phyloP scores from a whole-genome alignment of 2,329 filamentous ascomycete species.

The Hymenoscyphus albidus region DNA sequence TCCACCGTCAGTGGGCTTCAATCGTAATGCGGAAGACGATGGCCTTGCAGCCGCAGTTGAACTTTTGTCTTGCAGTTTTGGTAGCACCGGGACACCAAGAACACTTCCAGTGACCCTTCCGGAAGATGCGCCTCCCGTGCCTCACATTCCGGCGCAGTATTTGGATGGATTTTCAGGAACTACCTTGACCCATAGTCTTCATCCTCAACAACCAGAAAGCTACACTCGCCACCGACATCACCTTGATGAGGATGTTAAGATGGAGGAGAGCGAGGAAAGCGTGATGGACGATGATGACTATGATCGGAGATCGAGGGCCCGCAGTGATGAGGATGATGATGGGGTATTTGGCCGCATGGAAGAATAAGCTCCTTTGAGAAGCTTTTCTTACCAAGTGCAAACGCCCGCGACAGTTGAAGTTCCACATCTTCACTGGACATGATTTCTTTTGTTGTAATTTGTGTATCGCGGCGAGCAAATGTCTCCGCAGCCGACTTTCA shows the following conservation, averaged over 20 bases:
- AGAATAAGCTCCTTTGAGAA: conserved; percentile 50
- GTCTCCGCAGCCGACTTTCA: conserved; percentile 61
- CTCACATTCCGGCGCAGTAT: conserved; percentile 78
- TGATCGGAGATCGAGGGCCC: conserved; percentile 53
- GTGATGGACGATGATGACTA: conserved; percentile 64
- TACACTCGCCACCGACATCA: conserved; percentile 56
- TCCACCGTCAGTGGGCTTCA: conserved; percentile 75
- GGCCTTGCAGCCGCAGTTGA: conserved; percentile 88
- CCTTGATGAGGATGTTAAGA: conserved; percentile 61
- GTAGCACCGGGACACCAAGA: conserved; percentile 55
- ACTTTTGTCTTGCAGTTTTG: conserved; percentile 85
- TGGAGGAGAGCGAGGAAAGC: conserved; percentile 62
- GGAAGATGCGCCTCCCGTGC: conserved; percentile 79
- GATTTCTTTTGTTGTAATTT: conserved; percentile 30
- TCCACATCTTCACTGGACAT: conserved; percentile 13
- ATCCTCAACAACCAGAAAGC: conserved; percentile 60
- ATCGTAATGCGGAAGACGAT: conserved; percentile 72
- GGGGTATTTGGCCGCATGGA: conserved; percentile 97
- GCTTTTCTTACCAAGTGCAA: neutral
- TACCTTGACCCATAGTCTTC: conserved; percentile 51
- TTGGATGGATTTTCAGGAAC: conserved; percentile 59
- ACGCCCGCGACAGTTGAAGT: neutral
- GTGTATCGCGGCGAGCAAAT: conserved; percentile 46
- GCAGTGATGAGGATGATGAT: conserved; percentile 86
- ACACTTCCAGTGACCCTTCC: conserved; percentile 62